phyloP scores from a whole-genome alignment of 352 stramenopile species.

The Plasmopara viticola region DNA sequence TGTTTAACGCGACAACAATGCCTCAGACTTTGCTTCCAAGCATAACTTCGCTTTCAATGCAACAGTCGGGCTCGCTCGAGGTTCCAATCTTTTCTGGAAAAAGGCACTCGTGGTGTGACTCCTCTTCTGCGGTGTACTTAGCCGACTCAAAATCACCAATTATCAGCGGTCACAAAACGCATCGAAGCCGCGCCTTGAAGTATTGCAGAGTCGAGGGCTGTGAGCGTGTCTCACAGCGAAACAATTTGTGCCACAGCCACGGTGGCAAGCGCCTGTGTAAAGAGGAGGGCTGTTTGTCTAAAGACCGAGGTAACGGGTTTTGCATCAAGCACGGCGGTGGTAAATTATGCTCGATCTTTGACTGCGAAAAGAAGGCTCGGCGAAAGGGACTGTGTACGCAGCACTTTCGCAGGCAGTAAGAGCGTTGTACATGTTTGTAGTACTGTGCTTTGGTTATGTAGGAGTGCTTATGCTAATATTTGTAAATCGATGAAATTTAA shows the following conservation, averaged over 20 bases:
- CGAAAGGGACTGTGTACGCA: conserved; percentile 78
- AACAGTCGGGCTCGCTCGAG: conserved; percentile 19
- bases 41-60: conserved; percentile 11
- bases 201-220: conserved; percentile 82
- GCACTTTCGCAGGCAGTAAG: conserved; percentile 49
- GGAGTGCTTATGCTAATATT: too few species aligned
- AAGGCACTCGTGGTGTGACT: conserved; percentile 30
- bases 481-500: too few species aligned
- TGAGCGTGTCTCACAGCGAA: conserved; percentile 73
- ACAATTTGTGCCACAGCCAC: conserved; percentile 80
- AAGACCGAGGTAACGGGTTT: conserved; percentile 77
- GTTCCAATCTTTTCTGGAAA: conserved; percentile 18
- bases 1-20: conserved; percentile 6
- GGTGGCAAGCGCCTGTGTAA: conserved; percentile 80
- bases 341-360: conserved; percentile 69
- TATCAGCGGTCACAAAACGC: conserved; percentile 11
- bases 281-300: conserved; percentile 64
- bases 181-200: conserved; percentile 76
- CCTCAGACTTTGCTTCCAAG: conserved; percentile 6
- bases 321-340: conserved; percentile 81
- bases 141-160: conserved; percentile 14
- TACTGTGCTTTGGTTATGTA: too few species aligned
- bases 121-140: conserved; percentile 12
- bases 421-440: too few species aligned
- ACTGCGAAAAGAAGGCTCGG: conserved; percentile 78